These are phyloP conservation scores for Raphanus sativus DNA, from an alignment of 345 rosid genomes.

Conservation along the genomic window DNA sequence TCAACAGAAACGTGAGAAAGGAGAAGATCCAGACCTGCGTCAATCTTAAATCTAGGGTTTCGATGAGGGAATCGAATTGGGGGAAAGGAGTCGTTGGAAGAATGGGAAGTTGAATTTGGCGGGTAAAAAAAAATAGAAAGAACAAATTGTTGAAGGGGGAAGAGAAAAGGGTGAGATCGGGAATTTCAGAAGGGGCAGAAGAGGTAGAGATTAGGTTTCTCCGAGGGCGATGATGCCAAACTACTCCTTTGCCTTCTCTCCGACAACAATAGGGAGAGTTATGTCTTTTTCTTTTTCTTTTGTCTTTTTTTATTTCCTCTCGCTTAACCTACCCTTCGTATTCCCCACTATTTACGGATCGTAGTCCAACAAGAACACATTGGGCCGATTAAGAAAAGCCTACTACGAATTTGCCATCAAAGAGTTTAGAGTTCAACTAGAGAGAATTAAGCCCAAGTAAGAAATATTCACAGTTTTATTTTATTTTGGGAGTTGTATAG, in stretches of 20 bases:
- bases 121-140: slow-evolving; percentile 49
- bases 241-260: slow-evolving; percentile 26
- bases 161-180: slow-evolving; percentile 47
- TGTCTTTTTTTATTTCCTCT: neutral
- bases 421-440: too few species aligned
- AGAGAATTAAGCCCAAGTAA: too few species aligned
- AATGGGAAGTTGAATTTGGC: slow-evolving; percentile 40
- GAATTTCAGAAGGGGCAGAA: slow-evolving; percentile 62
- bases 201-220: slow-evolving; percentile 52
- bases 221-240: slow-evolving; percentile 35
- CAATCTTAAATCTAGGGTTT: slow-evolving; percentile 7
- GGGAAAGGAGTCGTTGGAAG: slow-evolving; percentile 35
- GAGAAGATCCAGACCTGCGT: slow-evolving; percentile 9
- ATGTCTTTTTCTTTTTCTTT: slow-evolving; percentile 42
- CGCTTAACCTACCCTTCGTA: neutral
- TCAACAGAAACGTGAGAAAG: neutral
- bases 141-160: slow-evolving; percentile 14
- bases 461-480: neutral
- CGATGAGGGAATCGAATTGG: neutral
- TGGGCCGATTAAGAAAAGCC: neutral
- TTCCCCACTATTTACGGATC: slow-evolving; percentile 3
- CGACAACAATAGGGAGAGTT: slow-evolving; percentile 39
- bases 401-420: neutral
- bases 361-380: neutral
- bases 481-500: neutral